Evolutionary conservation across 2,329 filamentous ascomycete species (phyloP), one percentile per base, ranked within the genome.

Genomic region (Gliomastix tumulicola): DNA sequence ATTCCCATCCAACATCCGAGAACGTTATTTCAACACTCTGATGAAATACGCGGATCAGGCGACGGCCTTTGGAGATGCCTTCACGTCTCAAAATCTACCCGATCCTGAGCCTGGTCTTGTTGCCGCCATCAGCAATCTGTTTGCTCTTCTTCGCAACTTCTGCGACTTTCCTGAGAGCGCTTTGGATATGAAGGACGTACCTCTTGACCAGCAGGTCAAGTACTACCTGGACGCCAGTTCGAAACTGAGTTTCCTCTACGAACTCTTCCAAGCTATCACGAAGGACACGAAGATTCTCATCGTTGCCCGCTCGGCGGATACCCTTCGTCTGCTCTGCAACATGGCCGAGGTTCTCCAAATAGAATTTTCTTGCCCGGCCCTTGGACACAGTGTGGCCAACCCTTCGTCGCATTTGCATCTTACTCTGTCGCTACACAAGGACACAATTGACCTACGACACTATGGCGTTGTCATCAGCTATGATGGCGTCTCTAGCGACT

Each of bases 231-330:
- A 69, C 36, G 69, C 73, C 9, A 81, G 77, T 51, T 59, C 72
- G 37, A 82, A 82, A 45, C 76, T 74, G 45, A 68, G 65, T 21
- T 82, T 82, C 44, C 47, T 80, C 6, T 69, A 65, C 31, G 74
- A 79, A 42, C 57, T 82, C 4, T 49, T 80, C 21, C 57, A 68
- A 16, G 48, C 54, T 8, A 49, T 79, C 19, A 52, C 57, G 13
- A 51, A 57, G 11, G 59, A 68, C 10, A 66, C 62, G 25, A 70
- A 66, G 23, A 52, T 82, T 7, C 54, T 79, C 12, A 65, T 82
- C 18, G 48, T 82, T 10, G 71, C 65, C 8, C 69, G 69, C 16
- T 65, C 69, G 6, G 63, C 65, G 9, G 59, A 63, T 21, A 56
- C 75, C 7, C 54, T 75, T 28, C 66, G 71, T 21, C 65, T 79